A percentile compares a stretch with the other conserved stretches of the same genome.
phyloP scores from a whole-genome alignment of 169 alveolate species.

The Plasmodium reichenowi region DNA sequence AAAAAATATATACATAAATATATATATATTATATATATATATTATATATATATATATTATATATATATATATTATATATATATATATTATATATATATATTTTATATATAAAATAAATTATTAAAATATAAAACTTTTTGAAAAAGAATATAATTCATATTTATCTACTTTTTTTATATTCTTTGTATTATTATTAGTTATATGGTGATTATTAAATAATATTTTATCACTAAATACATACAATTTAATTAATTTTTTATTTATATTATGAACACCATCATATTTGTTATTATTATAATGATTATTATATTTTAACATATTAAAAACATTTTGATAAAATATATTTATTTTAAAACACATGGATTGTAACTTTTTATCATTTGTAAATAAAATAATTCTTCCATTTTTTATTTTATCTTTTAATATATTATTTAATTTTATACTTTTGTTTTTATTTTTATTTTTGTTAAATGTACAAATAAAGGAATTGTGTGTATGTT shows the following conservation, averaged over 20 bases:
- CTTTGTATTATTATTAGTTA: not conserved
- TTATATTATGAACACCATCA: not conserved
- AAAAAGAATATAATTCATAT: not conserved
- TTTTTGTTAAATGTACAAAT: not conserved
- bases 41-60: no score
- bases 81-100: no score
- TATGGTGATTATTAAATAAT: not conserved
- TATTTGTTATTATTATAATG: no score
- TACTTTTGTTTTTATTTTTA: not conserved
- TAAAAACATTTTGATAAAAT: not conserved
- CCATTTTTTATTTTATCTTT: not conserved
- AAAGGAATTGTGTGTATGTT: not conserved
- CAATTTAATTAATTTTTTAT: not conserved
- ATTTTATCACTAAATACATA: not conserved
- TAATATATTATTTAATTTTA: not conserved
- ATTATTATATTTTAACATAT: no score
- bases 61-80: no score
- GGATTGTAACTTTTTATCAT: constrained; percentile 2
- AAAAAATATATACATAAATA: no score
- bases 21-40: no score
- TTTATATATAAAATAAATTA: not conserved
- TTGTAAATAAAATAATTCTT: constrained; percentile 2
- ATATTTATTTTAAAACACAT: constrained; percentile 4
- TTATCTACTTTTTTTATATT: not conserved
- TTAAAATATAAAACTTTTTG: not conserved